Evolutionary conservation across 2,329 filamentous ascomycete species (phyloP).

Genomic region (Biscogniauxia sp.): DNA sequence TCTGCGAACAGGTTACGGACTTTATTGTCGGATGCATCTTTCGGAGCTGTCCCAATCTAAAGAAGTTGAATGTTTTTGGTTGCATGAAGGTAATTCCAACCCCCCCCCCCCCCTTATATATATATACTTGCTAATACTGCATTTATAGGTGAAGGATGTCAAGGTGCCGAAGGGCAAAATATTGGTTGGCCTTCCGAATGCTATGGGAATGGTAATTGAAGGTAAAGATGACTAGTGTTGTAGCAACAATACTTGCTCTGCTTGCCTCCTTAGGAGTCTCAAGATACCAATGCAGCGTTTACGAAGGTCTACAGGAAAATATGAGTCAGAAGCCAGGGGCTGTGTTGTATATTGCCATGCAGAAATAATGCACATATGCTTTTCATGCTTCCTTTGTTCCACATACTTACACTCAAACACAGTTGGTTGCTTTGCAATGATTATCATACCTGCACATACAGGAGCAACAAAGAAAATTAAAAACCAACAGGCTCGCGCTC

Average conservation of each 20-base stretch:
- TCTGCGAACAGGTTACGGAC: conserved; percentile 67
- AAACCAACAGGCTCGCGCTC: background rate
- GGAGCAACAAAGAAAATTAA: background rate
- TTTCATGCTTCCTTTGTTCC: background rate
- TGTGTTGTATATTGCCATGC: background rate
- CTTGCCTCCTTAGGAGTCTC: background rate
- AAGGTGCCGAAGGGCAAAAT: conserved; percentile 41
- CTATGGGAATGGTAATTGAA: conserved; percentile 42
- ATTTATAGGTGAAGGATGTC: conserved; percentile 34
- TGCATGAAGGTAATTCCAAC: conserved; percentile 56
- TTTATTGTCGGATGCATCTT: conserved; percentile 63
- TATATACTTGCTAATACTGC: conserved; percentile 12
- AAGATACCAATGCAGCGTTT: background rate
- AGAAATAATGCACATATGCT: background rate
- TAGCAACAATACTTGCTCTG: background rate
- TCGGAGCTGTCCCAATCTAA: conserved; percentile 58
- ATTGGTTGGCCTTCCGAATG: conserved; percentile 42
- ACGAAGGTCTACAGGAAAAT: background rate
- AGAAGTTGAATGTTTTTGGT: conserved; percentile 61
- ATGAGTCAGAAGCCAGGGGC: background rate
- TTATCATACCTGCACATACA: background rate
- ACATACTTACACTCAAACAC: background rate
- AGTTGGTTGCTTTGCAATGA: background rate
- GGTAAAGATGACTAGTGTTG: conserved; percentile 29
- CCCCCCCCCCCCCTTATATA: background rate